Evolutionary conservation across 2,329 filamentous ascomycete species (phyloP), one percentile per base, ranked within the genome.

Genomic region (Fusarium decemcellulare): DNA sequence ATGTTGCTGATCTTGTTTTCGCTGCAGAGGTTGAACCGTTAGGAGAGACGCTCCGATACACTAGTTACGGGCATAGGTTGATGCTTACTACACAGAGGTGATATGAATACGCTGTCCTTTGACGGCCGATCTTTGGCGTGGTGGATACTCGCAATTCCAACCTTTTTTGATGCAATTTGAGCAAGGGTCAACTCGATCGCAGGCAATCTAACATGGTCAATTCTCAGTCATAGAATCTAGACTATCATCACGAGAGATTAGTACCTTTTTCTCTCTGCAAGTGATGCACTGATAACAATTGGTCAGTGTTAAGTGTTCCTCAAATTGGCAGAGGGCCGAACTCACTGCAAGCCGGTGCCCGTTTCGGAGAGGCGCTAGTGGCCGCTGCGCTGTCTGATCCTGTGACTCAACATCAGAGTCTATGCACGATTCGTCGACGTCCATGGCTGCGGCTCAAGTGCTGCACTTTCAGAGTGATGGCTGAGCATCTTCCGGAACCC

Each of bases 111-210:
- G 48, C 34, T 52, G 48, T n/a, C 48, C 48, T 7, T 52, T 52
- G 10, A 52, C 48, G 6, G 34, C 8, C 11, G 48, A 39, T 27
- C 48, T 52, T 37, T 52, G 48, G 37, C 48, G 48, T 2, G 48
- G 15, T 6, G 48, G 48, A n/a, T n/a, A 39, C 30, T 52, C 34
- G 18, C 48, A 52, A 37, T 52, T 39, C 48, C 48, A 52, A 16
- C 48, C 48, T n/a, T 52, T 52, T 37, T 52, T 52, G 48, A 37
- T 39, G 34, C 48, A 52, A 16, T 52, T 52, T 36, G 48, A 52
- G 48, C 48, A 52, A 37, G 34, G 48, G 9, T 52, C 34, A 39
- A 39, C 32, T 8, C 48, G 32, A 39, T 52, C 48, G 48, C 48
- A 52, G 5, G 48, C 48, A 39, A 52, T 52, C 48, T 52, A 23